phyloP scores from a whole-genome alignment of 1,284 basidiomycete genomes.

The Trichosporon coremiiforme region DNA sequence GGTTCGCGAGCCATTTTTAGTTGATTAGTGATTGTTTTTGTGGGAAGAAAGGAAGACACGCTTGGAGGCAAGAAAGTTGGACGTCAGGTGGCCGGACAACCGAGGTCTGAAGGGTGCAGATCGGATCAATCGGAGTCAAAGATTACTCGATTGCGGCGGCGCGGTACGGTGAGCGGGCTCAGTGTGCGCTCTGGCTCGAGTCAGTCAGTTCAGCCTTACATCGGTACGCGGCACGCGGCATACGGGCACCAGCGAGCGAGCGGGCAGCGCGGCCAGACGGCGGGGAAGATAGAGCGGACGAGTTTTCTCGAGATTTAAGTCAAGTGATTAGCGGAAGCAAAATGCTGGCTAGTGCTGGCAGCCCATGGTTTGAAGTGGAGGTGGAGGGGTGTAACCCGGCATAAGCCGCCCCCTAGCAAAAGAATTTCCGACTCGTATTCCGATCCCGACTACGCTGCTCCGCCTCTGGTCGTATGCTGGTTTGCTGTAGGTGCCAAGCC shows the following conservation, averaged over 20 bases:
- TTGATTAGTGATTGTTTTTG: not conserved
- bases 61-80: not conserved
- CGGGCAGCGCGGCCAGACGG: not conserved
- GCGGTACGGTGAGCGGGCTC: not conserved
- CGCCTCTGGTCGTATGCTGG: not conserved
- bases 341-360: not conserved
- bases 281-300: conserved; percentile 2
- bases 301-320: conserved; percentile 5
- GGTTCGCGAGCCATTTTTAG: conserved; percentile 43
- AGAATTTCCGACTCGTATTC: conserved; percentile 13
- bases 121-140: conserved; percentile 13
- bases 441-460: conserved; percentile 10
- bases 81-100: not conserved
- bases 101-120: not conserved
- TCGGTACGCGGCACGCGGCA: conserved; percentile 3
- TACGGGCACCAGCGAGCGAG: not conserved
- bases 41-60: not conserved
- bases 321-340: conserved; percentile 5
- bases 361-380: not conserved
- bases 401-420: conserved; percentile 2
- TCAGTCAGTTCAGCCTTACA: not conserved
- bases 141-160: conserved; percentile 6
- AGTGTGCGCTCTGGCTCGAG: not conserved
- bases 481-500: not conserved
- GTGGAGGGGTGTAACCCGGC: conserved; percentile 3